phyloP scores from a whole-genome alignment of 306 rosid genomes.

The Trifolium dubium region DNA sequence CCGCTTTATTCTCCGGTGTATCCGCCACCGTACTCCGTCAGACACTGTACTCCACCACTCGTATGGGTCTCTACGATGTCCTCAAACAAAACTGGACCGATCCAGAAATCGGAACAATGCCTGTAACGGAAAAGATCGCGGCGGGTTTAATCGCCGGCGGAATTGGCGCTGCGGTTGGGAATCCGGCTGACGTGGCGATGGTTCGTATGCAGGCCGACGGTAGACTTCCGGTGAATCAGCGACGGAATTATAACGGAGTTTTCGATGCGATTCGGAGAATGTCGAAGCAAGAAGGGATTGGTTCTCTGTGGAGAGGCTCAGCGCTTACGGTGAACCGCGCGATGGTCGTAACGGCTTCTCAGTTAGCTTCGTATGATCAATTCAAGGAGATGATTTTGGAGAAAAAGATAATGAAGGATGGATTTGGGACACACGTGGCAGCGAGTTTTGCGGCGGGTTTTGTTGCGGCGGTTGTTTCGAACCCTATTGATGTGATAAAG shows the following conservation, averaged over 20 bases:
- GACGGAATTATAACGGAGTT: conserved; percentile 77
- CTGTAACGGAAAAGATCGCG: conserved; percentile 50
- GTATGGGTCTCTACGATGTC: conserved; percentile 83
- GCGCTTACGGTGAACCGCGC: conserved; percentile 89
- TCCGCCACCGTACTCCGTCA: conserved; percentile 88
- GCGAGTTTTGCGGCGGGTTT: conserved; percentile 91
- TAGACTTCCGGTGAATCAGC: conserved; percentile 60
- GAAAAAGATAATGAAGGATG: conserved; percentile 65
- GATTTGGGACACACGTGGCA: conserved; percentile 75
- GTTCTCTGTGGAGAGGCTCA: conserved; percentile 91
- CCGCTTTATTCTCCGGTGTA: conserved; percentile 72
- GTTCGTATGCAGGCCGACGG: conserved; percentile 97
- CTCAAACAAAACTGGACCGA: conserved; percentile 72
- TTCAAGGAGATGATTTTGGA: conserved; percentile 72
- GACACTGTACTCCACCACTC: conserved; percentile 78
- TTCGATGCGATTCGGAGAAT: conserved; percentile 68
- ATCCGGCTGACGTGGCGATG: conserved; percentile 94
- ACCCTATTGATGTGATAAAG: conserved; percentile 90
- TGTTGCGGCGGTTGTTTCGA: conserved; percentile 88
- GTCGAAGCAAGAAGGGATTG: conserved; percentile 68
- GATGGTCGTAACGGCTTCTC: conserved; percentile 94
- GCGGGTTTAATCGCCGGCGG: conserved; percentile 80
- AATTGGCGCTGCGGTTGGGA: conserved; percentile 80
- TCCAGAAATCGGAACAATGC: conserved; percentile 51
- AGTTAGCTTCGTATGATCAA: conserved; percentile 80